phyloP scores from a whole-genome alignment of 805 yeast genomes.

The Monosporozyma solicola region DNA sequence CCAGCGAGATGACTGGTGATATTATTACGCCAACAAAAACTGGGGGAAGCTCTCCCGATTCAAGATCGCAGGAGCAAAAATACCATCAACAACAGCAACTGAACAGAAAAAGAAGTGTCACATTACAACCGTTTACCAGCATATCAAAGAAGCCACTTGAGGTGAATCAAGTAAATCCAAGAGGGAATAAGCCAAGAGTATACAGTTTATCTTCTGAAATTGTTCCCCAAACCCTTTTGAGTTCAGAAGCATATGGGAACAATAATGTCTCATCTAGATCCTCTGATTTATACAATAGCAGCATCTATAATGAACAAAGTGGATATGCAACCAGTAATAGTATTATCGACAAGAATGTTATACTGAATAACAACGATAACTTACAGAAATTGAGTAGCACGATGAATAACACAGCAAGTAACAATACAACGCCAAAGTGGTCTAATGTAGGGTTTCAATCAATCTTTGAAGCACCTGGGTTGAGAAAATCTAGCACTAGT shows the following conservation, averaged over 20 bases:
- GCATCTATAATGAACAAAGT: background rate
- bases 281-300: background rate
- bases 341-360: background rate
- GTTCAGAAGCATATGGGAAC: conserved; percentile 8
- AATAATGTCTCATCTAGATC: background rate
- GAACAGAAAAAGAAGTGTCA: conserved; percentile 6
- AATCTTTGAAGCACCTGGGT: conserved; percentile 9
- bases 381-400: background rate
- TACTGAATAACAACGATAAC: background rate
- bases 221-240: conserved; percentile 23
- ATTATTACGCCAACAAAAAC: background rate
- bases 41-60: background rate
- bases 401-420: background rate
- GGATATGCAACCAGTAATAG: background rate
- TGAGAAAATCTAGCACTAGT: conserved; percentile 4
- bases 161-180: background rate
- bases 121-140: conserved; percentile 5
- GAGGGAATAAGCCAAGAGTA: conserved; percentile 6
- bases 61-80: background rate
- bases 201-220: conserved; percentile 26
- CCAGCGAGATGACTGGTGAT: background rate
- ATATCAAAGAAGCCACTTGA: background rate
- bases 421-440: conserved; percentile 8
- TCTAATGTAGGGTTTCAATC: conserved; percentile 15
- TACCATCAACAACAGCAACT: background rate